phyloP scores from a whole-genome alignment of 2,329 filamentous ascomycete species.

The Exophiala sp. region DNA sequence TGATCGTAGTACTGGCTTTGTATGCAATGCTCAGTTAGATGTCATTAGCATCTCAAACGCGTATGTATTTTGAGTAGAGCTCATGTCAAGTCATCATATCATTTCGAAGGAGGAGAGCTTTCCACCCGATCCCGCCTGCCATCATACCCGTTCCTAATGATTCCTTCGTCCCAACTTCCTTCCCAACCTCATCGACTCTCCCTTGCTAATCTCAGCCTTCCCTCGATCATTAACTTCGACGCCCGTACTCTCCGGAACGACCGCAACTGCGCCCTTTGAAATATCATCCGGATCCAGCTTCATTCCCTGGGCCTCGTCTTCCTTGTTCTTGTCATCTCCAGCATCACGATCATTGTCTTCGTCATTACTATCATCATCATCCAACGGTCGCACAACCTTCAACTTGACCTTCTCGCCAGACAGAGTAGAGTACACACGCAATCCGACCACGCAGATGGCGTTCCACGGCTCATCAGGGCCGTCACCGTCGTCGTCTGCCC shows the following conservation, averaged over 20 bases:
- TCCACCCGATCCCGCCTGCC: not conserved
- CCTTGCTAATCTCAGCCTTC: not conserved
- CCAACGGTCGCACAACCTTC: conserved; percentile 10
- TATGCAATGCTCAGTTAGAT: too few relatives aligned
- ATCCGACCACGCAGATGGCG: conserved; percentile 57
- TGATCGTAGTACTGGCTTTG: too few relatives aligned
- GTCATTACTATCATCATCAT: not conserved
- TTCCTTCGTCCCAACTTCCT: not conserved
- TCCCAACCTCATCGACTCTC: not conserved
- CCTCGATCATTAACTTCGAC: not conserved
- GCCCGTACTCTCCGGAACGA: conserved; percentile 8
- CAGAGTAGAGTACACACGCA: conserved; percentile 51
- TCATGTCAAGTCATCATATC: too few relatives aligned
- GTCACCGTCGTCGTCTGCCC: conserved; percentile 21
- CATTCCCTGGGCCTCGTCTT: not conserved
- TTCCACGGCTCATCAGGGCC: conserved; percentile 52
- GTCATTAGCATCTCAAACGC: too few relatives aligned
- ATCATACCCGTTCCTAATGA: not conserved
- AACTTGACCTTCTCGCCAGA: conserved; percentile 14
- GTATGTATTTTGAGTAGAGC: too few relatives aligned
- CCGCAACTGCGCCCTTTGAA: conserved; percentile 16
- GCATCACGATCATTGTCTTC: not conserved
- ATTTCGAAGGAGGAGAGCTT: too few relatives aligned
- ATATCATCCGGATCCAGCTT: conserved; percentile 22
- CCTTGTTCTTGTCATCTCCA: not conserved